Conservation (phyloP, 2,329 filamentous ascomycete genomes). For the Hypoxylon sp. region DNA sequence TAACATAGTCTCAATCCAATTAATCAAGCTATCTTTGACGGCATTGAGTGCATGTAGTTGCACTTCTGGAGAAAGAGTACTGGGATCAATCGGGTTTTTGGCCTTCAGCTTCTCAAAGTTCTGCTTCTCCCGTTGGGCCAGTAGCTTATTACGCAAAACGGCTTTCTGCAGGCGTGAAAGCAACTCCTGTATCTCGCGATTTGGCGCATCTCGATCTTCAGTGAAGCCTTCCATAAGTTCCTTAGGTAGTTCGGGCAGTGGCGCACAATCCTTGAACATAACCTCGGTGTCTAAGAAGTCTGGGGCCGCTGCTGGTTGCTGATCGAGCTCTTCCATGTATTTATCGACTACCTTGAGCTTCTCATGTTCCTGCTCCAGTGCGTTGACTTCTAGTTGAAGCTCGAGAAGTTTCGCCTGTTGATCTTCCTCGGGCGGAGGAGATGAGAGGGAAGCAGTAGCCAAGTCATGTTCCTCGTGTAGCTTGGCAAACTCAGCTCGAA, state of each 20-base stretch:
- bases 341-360: conserved; percentile 65
- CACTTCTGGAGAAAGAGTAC: conserved; percentile 55
- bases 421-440: conserved; percentile 47
- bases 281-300: conserved; percentile 66
- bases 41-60: conserved; percentile 68
- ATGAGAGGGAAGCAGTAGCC: conserved; percentile 35
- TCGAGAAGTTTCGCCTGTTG: conserved; percentile 57
- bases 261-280: conserved; percentile 62
- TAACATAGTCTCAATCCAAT: conserved; percentile 76
- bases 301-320: conserved; percentile 66
- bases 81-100: conserved; percentile 56
- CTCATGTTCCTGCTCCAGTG: conserved; percentile 66
- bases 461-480: conserved; percentile 53
- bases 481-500: conserved; percentile 63
- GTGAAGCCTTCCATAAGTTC: conserved; percentile 67
- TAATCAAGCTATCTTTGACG: conserved; percentile 72
- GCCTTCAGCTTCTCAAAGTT: conserved; percentile 65
- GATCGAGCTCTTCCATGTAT: conserved; percentile 65
- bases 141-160: conserved; percentile 70
- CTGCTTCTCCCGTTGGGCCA: conserved; percentile 70
- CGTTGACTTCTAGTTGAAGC: conserved; percentile 66
- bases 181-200: conserved; percentile 63
- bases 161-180: conserved; percentile 70
- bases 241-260: conserved; percentile 66
- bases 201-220: conserved; percentile 57